Evolutionary conservation across 75 land plant genomes (phyloP), one percentile per base, ranked within the genome.

Genomic region (Azolla pinnata): DNA sequence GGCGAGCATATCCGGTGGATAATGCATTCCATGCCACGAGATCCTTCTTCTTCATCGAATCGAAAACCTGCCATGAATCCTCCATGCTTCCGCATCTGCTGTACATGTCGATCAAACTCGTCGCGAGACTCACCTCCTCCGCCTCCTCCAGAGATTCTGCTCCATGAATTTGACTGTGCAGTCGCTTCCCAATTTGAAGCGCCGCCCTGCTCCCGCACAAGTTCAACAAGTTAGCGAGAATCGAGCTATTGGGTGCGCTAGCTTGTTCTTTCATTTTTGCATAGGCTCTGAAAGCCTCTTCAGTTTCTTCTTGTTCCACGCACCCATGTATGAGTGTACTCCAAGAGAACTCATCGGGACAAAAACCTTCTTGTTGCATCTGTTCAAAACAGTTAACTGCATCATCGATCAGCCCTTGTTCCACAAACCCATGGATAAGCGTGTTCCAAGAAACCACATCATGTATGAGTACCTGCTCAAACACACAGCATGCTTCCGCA

Each of bases 281-380:
- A 52, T 71, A 75, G 0, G 54, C 44, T 10, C 66, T 27, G 0
- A 75, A 40, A 29, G 85, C 81, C 54, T 75, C 72, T 48, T 78
- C 70, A 67, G 60, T 59, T n/a, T 53, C 59, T 26, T 77, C 82
- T 57, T 74, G 70, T 49, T 54, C 73, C 33, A 74, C 73, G 63
- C 44, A 75, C 1, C 77, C 85, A 65, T 67, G 52, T 57, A 82
- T 59, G 64, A 82, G 57, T 9, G 76, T 57, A 45, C 76, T 79
- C 79, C 79, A 76, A 0, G 69, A 58, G 44, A 74, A 27, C 7
- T 33, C 42, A 24, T 59, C 61, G 14, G 64, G 23, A 17, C 49
- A 29, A 31, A n/a, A n/a, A n/a, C n/a, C n/a, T n/a, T n/a, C n/a
- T n/a, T n/a, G n/a, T n/a, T n/a, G n/a, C n/a, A n/a, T n/a, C n/a